A percentile compares a stretch with the other conserved stretches of the same genome.
phyloP scores from a whole-genome alignment of 768 basidiomycete genomes.

The Fistulinella prunicolor region DNA sequence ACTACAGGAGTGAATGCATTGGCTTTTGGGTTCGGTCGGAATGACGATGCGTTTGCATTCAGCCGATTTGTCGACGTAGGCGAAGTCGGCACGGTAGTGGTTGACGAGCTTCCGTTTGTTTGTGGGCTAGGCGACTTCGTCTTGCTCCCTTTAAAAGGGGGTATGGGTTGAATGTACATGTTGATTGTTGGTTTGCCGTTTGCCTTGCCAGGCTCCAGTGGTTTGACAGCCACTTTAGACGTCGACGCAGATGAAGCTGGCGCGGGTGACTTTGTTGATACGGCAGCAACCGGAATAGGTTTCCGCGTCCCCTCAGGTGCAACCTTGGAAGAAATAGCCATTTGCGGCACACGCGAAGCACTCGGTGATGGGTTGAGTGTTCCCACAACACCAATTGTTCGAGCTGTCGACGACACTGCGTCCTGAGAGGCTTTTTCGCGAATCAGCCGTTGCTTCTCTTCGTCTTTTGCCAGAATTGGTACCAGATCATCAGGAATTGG shows the following conservation, averaged over 20 bases:
- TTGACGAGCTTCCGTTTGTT: slow-evolving; percentile 30
- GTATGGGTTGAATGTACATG: slow-evolving; percentile 89
- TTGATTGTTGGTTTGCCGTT: slow-evolving; percentile 48
- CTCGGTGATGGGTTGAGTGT: slow-evolving; percentile 42
- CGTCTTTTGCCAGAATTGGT: slow-evolving; percentile 89
- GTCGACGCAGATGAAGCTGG: slow-evolving; percentile 29
- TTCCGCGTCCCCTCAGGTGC: slow-evolving; percentile 29
- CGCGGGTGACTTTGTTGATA: slow-evolving; percentile 27
- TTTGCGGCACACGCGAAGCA: slow-evolving; percentile 41
- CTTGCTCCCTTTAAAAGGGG: slow-evolving; percentile 78
- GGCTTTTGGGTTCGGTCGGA: slow-evolving; percentile 85
- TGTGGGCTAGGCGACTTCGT: slow-evolving; percentile 32
- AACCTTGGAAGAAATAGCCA: slow-evolving; percentile 29
- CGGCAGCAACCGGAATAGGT: slow-evolving; percentile 22
- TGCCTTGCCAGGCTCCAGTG: slow-evolving; percentile 30
- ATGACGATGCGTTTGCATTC: slow-evolving; percentile 88
- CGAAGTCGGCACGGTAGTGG: slow-evolving; percentile 43
- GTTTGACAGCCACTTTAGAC: slow-evolving; percentile 32
- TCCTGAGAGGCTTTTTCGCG: slow-evolving; percentile 72
- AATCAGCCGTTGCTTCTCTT: slow-evolving; percentile 83
- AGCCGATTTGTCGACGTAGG: slow-evolving; percentile 61
- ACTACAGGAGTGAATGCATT: slow-evolving; percentile 69
- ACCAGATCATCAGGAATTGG: slow-evolving; percentile 95
- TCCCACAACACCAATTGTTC: slow-evolving; percentile 59
- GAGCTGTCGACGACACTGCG: slow-evolving; percentile 62